phyloP scores from a whole-genome alignment of 345 rosid species.

The Boechera stricta region DNA sequence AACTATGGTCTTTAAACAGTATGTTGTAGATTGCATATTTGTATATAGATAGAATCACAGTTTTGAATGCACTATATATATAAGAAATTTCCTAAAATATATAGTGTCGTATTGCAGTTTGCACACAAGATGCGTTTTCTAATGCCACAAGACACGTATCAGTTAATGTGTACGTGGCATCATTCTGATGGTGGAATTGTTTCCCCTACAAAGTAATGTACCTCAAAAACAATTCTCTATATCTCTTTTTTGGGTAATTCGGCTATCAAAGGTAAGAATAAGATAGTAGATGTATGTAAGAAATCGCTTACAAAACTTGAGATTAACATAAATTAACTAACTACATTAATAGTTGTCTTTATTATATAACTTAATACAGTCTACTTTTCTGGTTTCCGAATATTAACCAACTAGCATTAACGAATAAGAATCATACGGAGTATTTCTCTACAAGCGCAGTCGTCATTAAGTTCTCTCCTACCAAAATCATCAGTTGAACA shows the following conservation, averaged over 20 bases:
- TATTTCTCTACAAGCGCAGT: conserved; percentile 21
- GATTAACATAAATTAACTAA: background rate
- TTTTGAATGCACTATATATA: background rate
- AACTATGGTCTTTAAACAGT: too few relatives aligned
- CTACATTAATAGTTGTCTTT: background rate
- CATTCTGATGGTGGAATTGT: conserved; percentile 8
- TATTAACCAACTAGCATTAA: conserved; percentile 33
- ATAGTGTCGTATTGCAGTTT: conserved; percentile 4
- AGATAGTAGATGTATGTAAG: conserved; percentile 21
- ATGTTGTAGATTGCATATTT: too few relatives aligned
- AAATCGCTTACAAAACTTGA: conserved; percentile 14
- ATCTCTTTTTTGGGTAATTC: conserved; percentile 15
- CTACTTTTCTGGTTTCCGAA: conserved; percentile 15
- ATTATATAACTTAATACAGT: conserved; percentile 1
- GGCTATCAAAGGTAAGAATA: conserved; percentile 34
- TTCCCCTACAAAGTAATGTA: conserved; percentile 7
- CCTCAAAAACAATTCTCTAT: background rate
- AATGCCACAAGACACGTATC: conserved; percentile 39
- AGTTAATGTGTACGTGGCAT: conserved; percentile 25
- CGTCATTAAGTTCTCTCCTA: conserved; percentile 36
- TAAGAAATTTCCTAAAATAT: background rate
- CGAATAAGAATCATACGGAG: conserved; percentile 25
- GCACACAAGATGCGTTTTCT: background rate
- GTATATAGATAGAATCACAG: too few relatives aligned
- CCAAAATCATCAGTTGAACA: conserved; percentile 30